Conservation (phyloP, 23 red algal genomes). For the Cyanidium caldarium region DNA sequence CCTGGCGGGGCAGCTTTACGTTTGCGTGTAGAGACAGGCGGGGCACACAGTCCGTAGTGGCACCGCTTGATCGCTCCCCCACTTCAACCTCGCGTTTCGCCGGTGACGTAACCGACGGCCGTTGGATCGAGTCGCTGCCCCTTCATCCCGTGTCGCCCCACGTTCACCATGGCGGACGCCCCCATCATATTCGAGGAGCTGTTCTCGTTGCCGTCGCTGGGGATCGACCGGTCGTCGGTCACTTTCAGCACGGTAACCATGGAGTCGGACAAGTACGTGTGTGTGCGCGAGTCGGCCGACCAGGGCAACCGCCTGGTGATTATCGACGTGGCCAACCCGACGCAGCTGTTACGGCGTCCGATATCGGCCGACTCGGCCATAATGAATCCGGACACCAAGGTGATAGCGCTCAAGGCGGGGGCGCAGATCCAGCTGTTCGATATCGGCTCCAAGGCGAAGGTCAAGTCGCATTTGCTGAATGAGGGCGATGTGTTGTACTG, state of each 20-base stretch:
- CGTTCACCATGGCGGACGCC: not conserved
- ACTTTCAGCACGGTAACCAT: slow-evolving; percentile 77
- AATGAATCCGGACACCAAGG: slow-evolving; percentile 63
- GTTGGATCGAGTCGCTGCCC: no score
- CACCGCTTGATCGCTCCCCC: no score
- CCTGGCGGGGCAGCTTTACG: no score
- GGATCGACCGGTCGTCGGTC: slow-evolving; percentile 48
- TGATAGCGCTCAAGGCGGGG: slow-evolving; percentile 76
- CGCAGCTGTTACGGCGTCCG: slow-evolving; percentile 39
- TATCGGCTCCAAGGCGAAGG: slow-evolving; percentile 52
- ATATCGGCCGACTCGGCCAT: slow-evolving; percentile 91
- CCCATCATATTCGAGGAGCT: slow-evolving; percentile 3
- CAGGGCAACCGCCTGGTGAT: slow-evolving; percentile 21
- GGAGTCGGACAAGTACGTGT: slow-evolving; percentile 81
- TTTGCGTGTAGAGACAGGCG: no score
- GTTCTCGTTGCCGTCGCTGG: slow-evolving; percentile 19
- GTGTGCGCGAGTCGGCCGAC: slow-evolving; percentile 27
- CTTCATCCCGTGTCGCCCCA: no score
- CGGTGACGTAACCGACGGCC: no score
- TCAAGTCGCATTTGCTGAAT: slow-evolving; percentile 62
- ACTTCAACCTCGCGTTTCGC: no score
- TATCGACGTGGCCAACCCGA: slow-evolving; percentile 39
- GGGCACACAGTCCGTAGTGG: no score
- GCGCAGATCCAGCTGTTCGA: slow-evolving; percentile 90
- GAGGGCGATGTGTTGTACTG: slow-evolving; percentile 74